These are phyloP conservation scores for Kodamaea neixiangensis DNA, from an alignment of 805 yeast genomes.

Conservation along the genomic window DNA sequence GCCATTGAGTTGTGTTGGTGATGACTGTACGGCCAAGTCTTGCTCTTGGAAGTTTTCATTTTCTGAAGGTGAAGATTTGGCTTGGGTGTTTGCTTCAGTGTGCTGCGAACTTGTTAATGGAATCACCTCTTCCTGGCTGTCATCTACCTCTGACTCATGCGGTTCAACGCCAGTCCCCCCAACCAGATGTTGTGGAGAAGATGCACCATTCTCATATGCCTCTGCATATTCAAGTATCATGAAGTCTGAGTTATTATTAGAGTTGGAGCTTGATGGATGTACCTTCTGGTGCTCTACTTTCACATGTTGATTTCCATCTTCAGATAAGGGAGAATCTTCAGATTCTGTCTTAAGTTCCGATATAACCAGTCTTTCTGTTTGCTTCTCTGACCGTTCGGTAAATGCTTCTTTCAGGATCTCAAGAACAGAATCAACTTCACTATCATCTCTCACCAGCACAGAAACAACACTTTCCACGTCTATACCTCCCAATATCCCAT, in stretches of 20 bases:
- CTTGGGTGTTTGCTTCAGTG: background rate
- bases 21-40: background rate
- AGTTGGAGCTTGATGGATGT: background rate
- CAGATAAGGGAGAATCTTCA: too few species aligned
- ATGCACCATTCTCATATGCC: background rate
- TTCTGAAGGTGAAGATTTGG: background rate
- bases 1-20: too few species aligned
- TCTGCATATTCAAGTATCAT: background rate
- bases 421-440: background rate
- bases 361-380: too few species aligned
- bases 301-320: too few species aligned
- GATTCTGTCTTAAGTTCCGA: too few species aligned
- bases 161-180: background rate
- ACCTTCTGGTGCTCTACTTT: too few species aligned
- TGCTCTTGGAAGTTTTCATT: conserved; percentile 10
- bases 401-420: background rate
- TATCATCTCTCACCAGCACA: too few species aligned
- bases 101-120: conserved; percentile 13
- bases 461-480: background rate
- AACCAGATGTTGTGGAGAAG: background rate
- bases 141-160: conserved; percentile 11
- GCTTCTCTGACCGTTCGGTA: too few species aligned
- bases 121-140: conserved; percentile 17
- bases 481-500: background rate
- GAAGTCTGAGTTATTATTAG: background rate